Conservation (phyloP, 2,329 filamentous ascomycete species). For the Xylaria polymorpha region DNA sequence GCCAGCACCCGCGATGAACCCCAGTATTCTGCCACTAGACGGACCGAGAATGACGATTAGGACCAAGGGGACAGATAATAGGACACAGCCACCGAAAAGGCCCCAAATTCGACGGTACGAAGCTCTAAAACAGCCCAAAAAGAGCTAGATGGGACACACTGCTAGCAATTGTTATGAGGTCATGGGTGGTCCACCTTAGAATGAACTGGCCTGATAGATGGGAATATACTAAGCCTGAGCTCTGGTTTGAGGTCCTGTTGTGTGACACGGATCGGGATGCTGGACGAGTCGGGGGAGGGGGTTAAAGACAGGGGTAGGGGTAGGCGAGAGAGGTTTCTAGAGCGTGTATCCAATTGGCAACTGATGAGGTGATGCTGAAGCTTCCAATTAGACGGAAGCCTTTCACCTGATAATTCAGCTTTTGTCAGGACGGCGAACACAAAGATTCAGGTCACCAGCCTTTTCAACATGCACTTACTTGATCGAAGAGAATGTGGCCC, state of each 20-base stretch:
- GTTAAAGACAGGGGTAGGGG: slow-evolving; percentile 1
- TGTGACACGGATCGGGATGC: slow-evolving; percentile 8
- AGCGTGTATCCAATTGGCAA: slow-evolving; percentile 7
- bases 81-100: slow-evolving; percentile 20
- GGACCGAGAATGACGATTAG: slow-evolving; percentile 34
- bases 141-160: slow-evolving; percentile 21
- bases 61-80: slow-evolving; percentile 19
- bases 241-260: slow-evolving; percentile 5
- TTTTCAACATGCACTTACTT: slow-evolving; percentile 5
- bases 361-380: background rate
- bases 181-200: slow-evolving; percentile 42
- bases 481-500: slow-evolving; percentile 4
- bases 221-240: slow-evolving; percentile 1
- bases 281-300: slow-evolving; percentile 2
- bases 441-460: slow-evolving; percentile 9
- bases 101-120: slow-evolving; percentile 32
- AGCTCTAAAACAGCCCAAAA: slow-evolving; percentile 25
- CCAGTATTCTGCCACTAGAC: slow-evolving; percentile 24
- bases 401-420: background rate
- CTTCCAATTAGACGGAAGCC: background rate
- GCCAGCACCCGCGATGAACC: slow-evolving; percentile 32
- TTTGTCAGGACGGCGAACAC: background rate
- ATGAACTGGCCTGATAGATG: slow-evolving; percentile 37
- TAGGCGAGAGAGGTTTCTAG: background rate
- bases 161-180: slow-evolving; percentile 41